Conservation (phyloP, 2,329 filamentous ascomycete genomes). For the Dothistroma septosporum region DNA sequence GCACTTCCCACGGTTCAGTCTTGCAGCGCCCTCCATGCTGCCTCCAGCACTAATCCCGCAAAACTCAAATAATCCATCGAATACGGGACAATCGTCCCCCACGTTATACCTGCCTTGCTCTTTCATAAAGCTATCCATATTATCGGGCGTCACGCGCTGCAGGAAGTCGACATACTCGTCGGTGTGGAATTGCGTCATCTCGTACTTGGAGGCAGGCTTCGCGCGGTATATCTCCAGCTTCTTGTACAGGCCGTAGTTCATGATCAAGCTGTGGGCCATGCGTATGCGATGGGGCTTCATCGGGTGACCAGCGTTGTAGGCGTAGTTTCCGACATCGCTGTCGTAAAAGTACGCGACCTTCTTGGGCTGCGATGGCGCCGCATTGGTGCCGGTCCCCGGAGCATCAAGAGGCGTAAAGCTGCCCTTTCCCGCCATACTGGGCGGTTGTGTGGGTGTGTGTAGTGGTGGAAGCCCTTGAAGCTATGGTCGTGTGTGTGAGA, state of each 20-base stretch:
- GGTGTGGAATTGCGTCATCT: conserved; percentile 71
- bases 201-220: conserved; percentile 56
- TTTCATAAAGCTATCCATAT: conserved; percentile 89
- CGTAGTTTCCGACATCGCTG: conserved; percentile 96
- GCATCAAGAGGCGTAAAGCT: conserved; percentile 49
- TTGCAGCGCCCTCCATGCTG: conserved; percentile 67
- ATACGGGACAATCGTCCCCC: conserved; percentile 61
- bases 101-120: conserved; percentile 80
- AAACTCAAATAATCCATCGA: conserved; percentile 67
- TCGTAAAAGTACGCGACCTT: conserved; percentile 98
- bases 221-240: conserved; percentile 64
- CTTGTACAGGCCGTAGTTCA: conserved; percentile 70
- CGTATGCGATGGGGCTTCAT: conserved; percentile 67
- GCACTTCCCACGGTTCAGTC: conserved; percentile 63
- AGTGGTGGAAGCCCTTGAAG: not conserved
- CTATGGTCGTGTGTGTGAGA: not conserved
- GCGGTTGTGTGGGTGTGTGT: not conserved
- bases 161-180: conserved; percentile 70
- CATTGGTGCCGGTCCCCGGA: conserved; percentile 47
- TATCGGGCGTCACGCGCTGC: conserved; percentile 91
- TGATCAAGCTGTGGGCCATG: conserved; percentile 61
- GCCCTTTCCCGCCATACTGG: conserved; percentile 45
- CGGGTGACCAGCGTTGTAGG: conserved; percentile 73
- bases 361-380: conserved; percentile 56
- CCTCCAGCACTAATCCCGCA: conserved; percentile 67